Conservation (phyloP, 1,139 yeast genomes). For the Geotrichum europaeum region DNA sequence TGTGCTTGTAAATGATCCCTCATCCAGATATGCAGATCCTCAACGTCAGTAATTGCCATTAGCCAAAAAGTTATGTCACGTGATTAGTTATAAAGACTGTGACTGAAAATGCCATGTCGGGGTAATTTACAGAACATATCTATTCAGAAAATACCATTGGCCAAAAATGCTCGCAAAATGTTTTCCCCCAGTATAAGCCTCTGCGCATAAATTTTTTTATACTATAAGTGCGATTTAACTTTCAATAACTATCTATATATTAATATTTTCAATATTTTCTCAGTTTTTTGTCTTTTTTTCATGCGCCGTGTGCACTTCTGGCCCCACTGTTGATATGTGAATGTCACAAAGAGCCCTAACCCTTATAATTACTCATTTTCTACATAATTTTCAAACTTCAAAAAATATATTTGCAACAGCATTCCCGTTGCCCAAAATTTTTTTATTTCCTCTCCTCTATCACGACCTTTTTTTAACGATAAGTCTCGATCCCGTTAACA, state of each 20-base stretch:
- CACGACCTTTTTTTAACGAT: not conserved
- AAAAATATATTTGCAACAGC: not conserved
- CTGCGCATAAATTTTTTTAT: too few relatives aligned
- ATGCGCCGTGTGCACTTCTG: not conserved
- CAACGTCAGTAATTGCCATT: slow-evolving; percentile 81
- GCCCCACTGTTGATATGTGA: too few relatives aligned
- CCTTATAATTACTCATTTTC: not conserved
- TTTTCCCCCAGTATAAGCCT: too few relatives aligned
- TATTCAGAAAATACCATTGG: not conserved
- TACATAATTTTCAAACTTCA: not conserved
- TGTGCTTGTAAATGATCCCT: slow-evolving; percentile 83
- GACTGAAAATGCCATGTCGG: not conserved
- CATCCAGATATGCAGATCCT: slow-evolving; percentile 96
- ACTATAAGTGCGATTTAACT: too few relatives aligned
- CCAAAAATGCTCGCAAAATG: not conserved
- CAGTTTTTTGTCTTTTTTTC: too few relatives aligned
- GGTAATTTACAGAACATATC: not conserved
- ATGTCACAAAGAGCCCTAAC: not conserved
- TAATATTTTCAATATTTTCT: too few relatives aligned
- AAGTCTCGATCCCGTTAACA: not conserved
- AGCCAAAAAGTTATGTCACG: not conserved
- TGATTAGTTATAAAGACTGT: not conserved
- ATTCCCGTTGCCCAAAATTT: not conserved
- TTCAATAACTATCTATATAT: too few relatives aligned
- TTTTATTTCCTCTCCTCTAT: not conserved